Percentiles rank a stretch among this genome's conserved stretches.
phyloP scores from a whole-genome alignment of 441 rosid species.

The Heliophila coronopifolia region DNA sequence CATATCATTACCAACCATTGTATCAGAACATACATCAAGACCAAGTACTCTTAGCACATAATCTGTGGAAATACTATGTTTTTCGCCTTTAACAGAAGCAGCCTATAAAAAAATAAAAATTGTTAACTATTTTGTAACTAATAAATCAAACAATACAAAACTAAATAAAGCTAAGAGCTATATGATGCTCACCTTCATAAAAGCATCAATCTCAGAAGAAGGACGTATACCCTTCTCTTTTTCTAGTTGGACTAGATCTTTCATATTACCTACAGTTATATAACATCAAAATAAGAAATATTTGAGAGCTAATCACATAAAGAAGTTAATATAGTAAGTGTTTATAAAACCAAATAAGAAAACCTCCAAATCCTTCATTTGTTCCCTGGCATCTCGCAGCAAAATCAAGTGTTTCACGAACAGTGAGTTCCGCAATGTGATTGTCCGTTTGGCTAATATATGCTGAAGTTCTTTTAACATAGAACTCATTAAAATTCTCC shows the following conservation, averaged over 20 bases:
- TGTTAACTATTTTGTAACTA: background rate
- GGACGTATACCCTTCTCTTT: slow-evolving; percentile 65
- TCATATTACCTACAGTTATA: slow-evolving; percentile 42
- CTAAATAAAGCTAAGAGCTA: background rate
- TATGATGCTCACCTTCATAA: slow-evolving; percentile 64
- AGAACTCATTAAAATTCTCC: slow-evolving; percentile 49
- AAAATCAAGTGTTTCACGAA: slow-evolving; percentile 90
- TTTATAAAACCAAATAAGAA: background rate
- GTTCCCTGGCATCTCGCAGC: slow-evolving; percentile 94
- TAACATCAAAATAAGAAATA: background rate
- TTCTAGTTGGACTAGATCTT: slow-evolving; percentile 62
- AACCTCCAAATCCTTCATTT: slow-evolving; percentile 78
- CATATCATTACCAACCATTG: slow-evolving; percentile 86
- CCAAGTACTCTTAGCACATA: slow-evolving; percentile 82
- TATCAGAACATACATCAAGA: slow-evolving; percentile 81
- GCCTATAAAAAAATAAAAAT: slow-evolving; percentile 45
- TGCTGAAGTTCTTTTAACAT: slow-evolving; percentile 78
- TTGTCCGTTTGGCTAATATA: slow-evolving; percentile 89
- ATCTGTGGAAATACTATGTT: slow-evolving; percentile 73
- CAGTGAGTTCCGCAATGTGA: slow-evolving; percentile 88
- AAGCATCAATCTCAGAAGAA: slow-evolving; percentile 81
- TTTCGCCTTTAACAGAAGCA: slow-evolving; percentile 63
- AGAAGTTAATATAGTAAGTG: background rate
- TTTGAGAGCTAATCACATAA: background rate
- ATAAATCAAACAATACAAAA: background rate